phyloP scores from a whole-genome alignment of 1,284 basidiomycete species.

The Rugosomyces carneus region DNA sequence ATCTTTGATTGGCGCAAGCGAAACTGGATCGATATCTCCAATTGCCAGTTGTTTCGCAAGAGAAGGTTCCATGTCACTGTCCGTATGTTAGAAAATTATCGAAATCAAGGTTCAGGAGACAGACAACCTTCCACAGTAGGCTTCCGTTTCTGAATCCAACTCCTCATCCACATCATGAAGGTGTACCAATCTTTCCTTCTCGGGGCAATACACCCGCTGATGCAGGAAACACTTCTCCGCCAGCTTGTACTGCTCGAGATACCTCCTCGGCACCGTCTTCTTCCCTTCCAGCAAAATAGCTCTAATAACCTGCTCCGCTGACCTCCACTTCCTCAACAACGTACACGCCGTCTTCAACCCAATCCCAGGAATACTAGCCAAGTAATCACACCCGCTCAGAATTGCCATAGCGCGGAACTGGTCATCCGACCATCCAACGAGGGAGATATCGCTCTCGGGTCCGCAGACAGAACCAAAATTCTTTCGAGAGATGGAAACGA shows the following conservation, averaged over 20 bases:
- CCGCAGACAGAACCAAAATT: conserved; percentile 67
- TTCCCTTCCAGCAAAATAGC: conserved; percentile 81
- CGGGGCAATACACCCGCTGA: conserved; percentile 89
- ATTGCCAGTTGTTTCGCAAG: conserved; percentile 63
- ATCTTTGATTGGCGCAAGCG: conserved; percentile 68
- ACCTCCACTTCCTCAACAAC: conserved; percentile 80
- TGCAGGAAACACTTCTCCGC: conserved; percentile 94
- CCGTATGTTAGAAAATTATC: conserved; percentile 2
- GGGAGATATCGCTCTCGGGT: conserved; percentile 58
- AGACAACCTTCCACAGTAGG: conserved; percentile 72
- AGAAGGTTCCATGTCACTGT: conserved; percentile 52
- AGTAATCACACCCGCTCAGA: conserved; percentile 95
- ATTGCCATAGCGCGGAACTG: conserved; percentile 97
- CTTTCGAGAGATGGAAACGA: conserved; percentile 74
- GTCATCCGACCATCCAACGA: conserved; percentile 83
- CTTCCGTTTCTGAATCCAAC: conserved; percentile 58
- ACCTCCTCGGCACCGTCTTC: conserved; percentile 73
- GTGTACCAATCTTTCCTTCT: conserved; percentile 57
- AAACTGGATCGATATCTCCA: conserved; percentile 79
- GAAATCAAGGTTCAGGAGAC: too few species aligned
- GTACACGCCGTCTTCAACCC: conserved; percentile 94
- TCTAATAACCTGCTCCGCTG: conserved; percentile 82
- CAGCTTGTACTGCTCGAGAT: conserved; percentile 63
- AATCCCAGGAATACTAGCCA: conserved; percentile 89
- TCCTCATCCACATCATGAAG: conserved; percentile 50